These are phyloP conservation scores for Plectranthus barbatus DNA, from an alignment of 257 asterid species.

Conservation along the genomic window DNA sequence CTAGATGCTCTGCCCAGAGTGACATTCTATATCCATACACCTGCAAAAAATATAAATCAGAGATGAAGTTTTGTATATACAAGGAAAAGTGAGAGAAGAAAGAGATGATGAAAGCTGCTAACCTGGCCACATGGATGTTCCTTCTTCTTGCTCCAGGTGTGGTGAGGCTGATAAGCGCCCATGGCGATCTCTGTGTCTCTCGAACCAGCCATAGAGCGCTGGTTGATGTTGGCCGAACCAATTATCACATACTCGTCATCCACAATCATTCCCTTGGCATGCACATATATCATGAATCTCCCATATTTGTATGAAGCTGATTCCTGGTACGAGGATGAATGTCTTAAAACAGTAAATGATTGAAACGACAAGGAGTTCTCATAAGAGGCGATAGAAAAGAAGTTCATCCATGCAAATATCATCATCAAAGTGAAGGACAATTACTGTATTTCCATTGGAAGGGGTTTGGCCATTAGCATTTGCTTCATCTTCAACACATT, in stretches of 20 bases:
- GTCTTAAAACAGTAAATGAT: not conserved
- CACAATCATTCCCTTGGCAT: constrained; percentile 82
- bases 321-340: constrained; percentile 12
- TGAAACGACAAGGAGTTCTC: too few species aligned
- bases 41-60: constrained; percentile 21
- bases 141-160: constrained; percentile 52
- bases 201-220: constrained; percentile 83
- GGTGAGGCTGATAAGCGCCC: constrained; percentile 80
- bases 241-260: constrained; percentile 72
- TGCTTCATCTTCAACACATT: constrained; percentile 19
- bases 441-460: constrained; percentile 33
- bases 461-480: constrained; percentile 14
- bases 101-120: not conserved
- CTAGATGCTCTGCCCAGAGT: constrained; percentile 78
- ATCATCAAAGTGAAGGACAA: not conserved
- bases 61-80: too few species aligned
- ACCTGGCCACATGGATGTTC: constrained; percentile 70
- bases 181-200: constrained; percentile 88
- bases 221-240: constrained; percentile 83
- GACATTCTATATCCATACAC: constrained; percentile 79
- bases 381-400: too few species aligned
- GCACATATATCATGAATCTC: constrained; percentile 73
- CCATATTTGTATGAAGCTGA: constrained; percentile 40
- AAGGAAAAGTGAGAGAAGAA: not conserved
- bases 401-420: not conserved